Percentiles rank a stretch among this genome's conserved stretches.
These are phyloP conservation scores for Cornus suecica DNA, from an alignment of 148 eudicot genomes.

Conservation along the genomic window DNA sequence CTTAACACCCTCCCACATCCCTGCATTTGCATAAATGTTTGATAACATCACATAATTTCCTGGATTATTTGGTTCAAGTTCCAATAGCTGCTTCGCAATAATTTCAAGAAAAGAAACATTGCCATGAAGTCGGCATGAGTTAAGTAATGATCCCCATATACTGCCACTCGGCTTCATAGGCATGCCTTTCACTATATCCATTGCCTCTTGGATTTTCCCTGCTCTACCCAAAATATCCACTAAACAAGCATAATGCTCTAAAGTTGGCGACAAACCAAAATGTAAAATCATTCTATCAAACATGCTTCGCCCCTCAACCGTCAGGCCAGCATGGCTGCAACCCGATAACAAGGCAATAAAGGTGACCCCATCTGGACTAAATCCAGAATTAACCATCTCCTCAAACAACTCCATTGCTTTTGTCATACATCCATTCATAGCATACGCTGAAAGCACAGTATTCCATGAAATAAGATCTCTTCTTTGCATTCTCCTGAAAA, in stretches of 20 bases:
- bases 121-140: slow-evolving; percentile 33
- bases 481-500: slow-evolving; percentile 29
- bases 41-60: slow-evolving; percentile 41
- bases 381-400: slow-evolving; percentile 30
- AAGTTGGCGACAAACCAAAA: slow-evolving; percentile 25
- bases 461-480: slow-evolving; percentile 38
- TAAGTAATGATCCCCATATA: slow-evolving; percentile 45
- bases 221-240: slow-evolving; percentile 45
- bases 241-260: slow-evolving; percentile 52
- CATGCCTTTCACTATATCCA: slow-evolving; percentile 32
- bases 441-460: slow-evolving; percentile 35
- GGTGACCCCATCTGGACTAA: slow-evolving; percentile 28
- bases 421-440: slow-evolving; percentile 25
- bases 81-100: slow-evolving; percentile 26
- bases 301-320: slow-evolving; percentile 21
- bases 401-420: slow-evolving; percentile 30
- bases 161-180: slow-evolving; percentile 42
- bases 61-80: slow-evolving; percentile 35
- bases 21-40: slow-evolving; percentile 42
- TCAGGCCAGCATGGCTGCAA: slow-evolving; percentile 30
- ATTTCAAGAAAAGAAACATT: slow-evolving; percentile 35
- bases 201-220: slow-evolving; percentile 35
- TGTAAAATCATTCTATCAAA: slow-evolving; percentile 31
- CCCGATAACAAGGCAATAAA: slow-evolving; percentile 39
- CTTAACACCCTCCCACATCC: slow-evolving; percentile 34